A percentile compares a stretch with the other conserved stretches of the same genome.
Evolutionary conservation across 371 early-diverging fungal species (phyloP).

Genomic region (Saksenaea oblongispora): DNA sequence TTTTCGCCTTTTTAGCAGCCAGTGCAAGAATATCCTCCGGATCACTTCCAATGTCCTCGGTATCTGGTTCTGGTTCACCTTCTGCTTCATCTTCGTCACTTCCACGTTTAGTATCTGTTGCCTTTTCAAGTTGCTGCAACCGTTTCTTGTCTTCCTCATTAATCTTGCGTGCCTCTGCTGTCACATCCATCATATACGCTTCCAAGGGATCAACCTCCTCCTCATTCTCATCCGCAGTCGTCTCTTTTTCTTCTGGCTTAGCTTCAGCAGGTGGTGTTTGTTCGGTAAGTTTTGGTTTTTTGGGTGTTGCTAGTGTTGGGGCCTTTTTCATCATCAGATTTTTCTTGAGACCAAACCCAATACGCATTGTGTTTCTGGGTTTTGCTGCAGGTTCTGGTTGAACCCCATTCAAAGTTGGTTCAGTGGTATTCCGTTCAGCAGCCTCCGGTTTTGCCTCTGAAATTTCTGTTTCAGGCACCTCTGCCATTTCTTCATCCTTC

Average conservation of each 20-base stretch:
- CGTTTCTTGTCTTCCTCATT: conserved; percentile 64
- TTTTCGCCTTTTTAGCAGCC: conserved; percentile 82
- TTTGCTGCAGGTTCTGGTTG: conserved; percentile 17
- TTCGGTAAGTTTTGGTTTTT: conserved; percentile 6
- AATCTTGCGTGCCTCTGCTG: conserved; percentile 70
- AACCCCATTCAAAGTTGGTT: conserved; percentile 1
- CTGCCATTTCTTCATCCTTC: conserved; percentile 17
- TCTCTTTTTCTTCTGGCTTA: conserved; percentile 10
- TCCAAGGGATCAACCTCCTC: conserved; percentile 74
- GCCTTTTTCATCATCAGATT: conserved; percentile 18
- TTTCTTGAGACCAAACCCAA: conserved; percentile 39
- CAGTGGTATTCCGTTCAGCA: background rate
- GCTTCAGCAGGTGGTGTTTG: background rate
- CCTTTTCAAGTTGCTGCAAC: conserved; percentile 23
- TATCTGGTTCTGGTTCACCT: conserved; percentile 48
- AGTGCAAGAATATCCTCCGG: conserved; percentile 81
- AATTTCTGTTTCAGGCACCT: conserved; percentile 3
- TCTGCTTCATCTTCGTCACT: conserved; percentile 48
- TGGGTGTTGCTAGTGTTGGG: background rate
- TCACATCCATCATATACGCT: conserved; percentile 85
- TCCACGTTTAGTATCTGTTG: conserved; percentile 26
- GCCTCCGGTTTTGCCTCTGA: conserved; percentile 4
- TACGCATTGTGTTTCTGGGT: conserved; percentile 38
- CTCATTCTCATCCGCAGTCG: conserved; percentile 23
- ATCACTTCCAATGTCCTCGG: conserved; percentile 55